Percentiles rank a stretch among this genome's conserved stretches.
These are phyloP conservation scores for Verruconis gallopava DNA, from an alignment of 2,329 filamentous ascomycete species.

Conservation along the genomic window DNA sequence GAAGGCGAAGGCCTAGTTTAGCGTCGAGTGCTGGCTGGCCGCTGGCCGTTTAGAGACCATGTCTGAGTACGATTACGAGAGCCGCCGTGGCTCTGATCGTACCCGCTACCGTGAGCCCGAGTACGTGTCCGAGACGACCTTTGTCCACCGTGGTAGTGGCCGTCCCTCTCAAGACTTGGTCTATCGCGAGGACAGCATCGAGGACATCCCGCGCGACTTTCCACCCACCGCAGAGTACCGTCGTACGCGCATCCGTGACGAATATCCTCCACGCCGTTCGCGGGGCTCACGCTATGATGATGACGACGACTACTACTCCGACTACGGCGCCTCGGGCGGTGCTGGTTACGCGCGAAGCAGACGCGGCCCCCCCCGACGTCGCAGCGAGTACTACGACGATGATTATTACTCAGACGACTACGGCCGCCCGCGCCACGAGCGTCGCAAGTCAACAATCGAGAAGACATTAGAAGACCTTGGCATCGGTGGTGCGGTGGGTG, in stretches of 20 bases:
- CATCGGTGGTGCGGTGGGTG: conserved; percentile 40
- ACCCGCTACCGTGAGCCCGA: conserved; percentile 36
- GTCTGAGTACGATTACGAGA: conserved; percentile 38
- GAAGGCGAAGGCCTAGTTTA: too few species aligned
- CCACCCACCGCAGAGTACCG: conserved; percentile 45
- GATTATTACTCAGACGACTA: conserved; percentile 37
- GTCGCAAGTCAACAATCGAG: conserved; percentile 46
- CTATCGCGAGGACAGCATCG: conserved; percentile 61
- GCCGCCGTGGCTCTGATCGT: conserved; percentile 28
- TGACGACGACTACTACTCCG: conserved; percentile 30
- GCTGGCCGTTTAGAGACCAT: too few species aligned
- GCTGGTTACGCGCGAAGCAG: conserved; percentile 22
- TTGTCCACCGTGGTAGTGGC: conserved; percentile 32
- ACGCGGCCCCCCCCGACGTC: conserved; percentile 34
- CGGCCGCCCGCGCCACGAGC: conserved; percentile 27
- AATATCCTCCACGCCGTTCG: conserved; percentile 19
- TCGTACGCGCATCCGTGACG: conserved; percentile 35
- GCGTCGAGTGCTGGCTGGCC: too few species aligned
- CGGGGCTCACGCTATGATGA: conserved; percentile 36
- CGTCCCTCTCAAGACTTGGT: conserved; percentile 34
- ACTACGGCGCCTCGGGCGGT: conserved; percentile 24
- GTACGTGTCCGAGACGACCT: conserved; percentile 36
- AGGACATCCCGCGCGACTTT: conserved; percentile 76
- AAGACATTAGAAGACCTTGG: conserved; percentile 48
- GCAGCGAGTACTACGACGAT: conserved; percentile 46